These are phyloP conservation scores for Sphaerobolus stellatus DNA, from an alignment of 1,284 basidiomycete species.

Conservation along the genomic window DNA sequence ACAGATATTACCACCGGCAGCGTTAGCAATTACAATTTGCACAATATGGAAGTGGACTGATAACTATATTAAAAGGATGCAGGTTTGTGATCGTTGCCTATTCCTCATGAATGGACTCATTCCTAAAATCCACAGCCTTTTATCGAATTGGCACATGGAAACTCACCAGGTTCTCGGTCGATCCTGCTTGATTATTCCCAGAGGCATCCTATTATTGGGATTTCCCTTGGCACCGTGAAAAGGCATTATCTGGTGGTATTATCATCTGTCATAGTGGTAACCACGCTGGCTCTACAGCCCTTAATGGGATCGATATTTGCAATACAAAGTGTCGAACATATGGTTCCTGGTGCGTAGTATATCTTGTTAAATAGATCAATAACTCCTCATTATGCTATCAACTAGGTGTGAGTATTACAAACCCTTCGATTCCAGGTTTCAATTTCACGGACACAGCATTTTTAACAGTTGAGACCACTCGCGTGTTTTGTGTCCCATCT, in stretches of 20 bases:
- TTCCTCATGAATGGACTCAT: background rate
- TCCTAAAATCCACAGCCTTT: constrained; percentile 40
- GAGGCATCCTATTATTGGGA: constrained; percentile 29
- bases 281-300: constrained; percentile 49
- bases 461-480: background rate
- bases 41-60: constrained; percentile 56
- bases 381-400: background rate
- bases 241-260: constrained; percentile 48
- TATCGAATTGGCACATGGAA: constrained; percentile 52
- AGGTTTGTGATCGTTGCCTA: constrained; percentile 33
- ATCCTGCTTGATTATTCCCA: constrained; percentile 52
- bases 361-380: background rate
- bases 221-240: constrained; percentile 30
- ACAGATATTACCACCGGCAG: constrained; percentile 52
- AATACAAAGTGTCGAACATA: constrained; percentile 43
- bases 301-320: constrained; percentile 48
- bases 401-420: too few species aligned
- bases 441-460: constrained; percentile 33
- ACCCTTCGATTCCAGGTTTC: too few species aligned
- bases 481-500: background rate
- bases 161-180: constrained; percentile 48
- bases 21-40: constrained; percentile 39
- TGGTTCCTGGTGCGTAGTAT: constrained; percentile 35
- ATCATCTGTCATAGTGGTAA: constrained; percentile 46
- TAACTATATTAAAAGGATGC: constrained; percentile 54